A percentile compares a stretch with the other conserved stretches of the same genome.
These are phyloP conservation scores for Ustilago curta DNA, from an alignment of 1,284 basidiomycete species.

Conservation along the genomic window DNA sequence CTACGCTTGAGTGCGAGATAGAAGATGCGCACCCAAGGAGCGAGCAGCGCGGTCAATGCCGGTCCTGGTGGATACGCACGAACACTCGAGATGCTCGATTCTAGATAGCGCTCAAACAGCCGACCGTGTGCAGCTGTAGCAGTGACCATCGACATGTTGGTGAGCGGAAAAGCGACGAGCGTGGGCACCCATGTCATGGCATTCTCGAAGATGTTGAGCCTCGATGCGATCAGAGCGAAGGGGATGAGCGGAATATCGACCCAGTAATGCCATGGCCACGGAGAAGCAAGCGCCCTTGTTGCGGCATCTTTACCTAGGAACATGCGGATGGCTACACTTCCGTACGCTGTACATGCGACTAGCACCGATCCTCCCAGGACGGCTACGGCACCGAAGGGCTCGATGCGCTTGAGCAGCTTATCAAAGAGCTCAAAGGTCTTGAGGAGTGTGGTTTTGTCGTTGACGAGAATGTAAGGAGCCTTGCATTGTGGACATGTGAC, in stretches of 20 bases:
- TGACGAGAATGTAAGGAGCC: constrained; percentile 50
- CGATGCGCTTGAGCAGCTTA: constrained; percentile 25
- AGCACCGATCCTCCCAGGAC: constrained; percentile 41
- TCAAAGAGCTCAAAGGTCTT: constrained; percentile 46
- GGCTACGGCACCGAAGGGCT: constrained; percentile 39
- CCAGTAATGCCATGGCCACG: constrained; percentile 65
- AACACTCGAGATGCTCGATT: constrained; percentile 19
- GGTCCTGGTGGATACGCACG: constrained; percentile 56
- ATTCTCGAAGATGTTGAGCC: constrained; percentile 57
- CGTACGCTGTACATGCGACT: constrained; percentile 52
- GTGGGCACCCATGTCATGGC: constrained; percentile 62
- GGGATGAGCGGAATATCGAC: constrained; percentile 66
- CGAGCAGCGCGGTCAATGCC: constrained; percentile 49
- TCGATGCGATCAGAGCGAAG: constrained; percentile 58
- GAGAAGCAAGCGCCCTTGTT: constrained; percentile 36
- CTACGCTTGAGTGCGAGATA: constrained; percentile 59
- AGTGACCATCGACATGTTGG: constrained; percentile 25
- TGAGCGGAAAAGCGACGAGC: constrained; percentile 52
- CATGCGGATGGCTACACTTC: constrained; percentile 55
- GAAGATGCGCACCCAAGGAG: constrained; percentile 62
- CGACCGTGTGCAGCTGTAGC: constrained; percentile 23
- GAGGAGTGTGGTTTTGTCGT: constrained; percentile 47
- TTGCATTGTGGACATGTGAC: constrained; percentile 60
- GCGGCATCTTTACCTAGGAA: constrained; percentile 53
- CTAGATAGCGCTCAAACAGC: constrained; percentile 26